phyloP scores from a whole-genome alignment of 768 basidiomycete species.

The Suillus subaureus region DNA sequence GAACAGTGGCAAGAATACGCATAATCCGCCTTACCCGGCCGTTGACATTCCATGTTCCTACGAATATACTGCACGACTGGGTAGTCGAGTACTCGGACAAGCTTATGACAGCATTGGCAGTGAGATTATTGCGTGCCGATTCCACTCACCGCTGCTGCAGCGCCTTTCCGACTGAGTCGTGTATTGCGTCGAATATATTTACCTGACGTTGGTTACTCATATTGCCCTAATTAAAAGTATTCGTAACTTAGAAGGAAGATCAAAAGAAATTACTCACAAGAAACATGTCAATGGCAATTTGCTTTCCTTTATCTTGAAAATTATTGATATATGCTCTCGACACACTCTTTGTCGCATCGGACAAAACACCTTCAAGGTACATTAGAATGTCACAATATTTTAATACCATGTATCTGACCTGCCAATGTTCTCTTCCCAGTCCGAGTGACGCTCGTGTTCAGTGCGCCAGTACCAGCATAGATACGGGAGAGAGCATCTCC shows the following conservation, averaged over 20 bases:
- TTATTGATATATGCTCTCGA: constrained; percentile 97
- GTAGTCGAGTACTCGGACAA: constrained; percentile 83
- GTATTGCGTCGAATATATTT: constrained; percentile 91
- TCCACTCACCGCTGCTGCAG: constrained; percentile 64
- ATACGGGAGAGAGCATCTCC: constrained; percentile 92
- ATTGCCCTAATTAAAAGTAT: constrained; percentile 74
- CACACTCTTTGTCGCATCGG: constrained; percentile 96
- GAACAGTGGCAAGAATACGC: constrained; percentile 3
- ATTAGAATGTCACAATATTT: constrained; percentile 6
- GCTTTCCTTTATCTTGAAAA: constrained; percentile 95
- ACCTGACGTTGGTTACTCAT: constrained; percentile 86
- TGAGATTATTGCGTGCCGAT: background rate
- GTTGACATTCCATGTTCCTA: constrained; percentile 96
- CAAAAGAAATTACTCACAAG: constrained; percentile 55
- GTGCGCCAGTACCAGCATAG: constrained; percentile 90
- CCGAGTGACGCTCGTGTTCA: constrained; percentile 95
- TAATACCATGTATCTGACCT: constrained; percentile 43
- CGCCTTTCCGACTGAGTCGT: constrained; percentile 78
- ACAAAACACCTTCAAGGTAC: constrained; percentile 67
- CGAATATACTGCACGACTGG: constrained; percentile 72
- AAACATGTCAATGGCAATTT: constrained; percentile 93
- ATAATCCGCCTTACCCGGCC: constrained; percentile 60
- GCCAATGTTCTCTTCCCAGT: constrained; percentile 94
- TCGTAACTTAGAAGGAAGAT: constrained; percentile 12
- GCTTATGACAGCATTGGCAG: constrained; percentile 39